Percentiles rank a stretch among this genome's conserved stretches.
Evolutionary conservation across 164 flowering plant species (phyloP).

Genomic region (Houttuynia cordata): DNA sequence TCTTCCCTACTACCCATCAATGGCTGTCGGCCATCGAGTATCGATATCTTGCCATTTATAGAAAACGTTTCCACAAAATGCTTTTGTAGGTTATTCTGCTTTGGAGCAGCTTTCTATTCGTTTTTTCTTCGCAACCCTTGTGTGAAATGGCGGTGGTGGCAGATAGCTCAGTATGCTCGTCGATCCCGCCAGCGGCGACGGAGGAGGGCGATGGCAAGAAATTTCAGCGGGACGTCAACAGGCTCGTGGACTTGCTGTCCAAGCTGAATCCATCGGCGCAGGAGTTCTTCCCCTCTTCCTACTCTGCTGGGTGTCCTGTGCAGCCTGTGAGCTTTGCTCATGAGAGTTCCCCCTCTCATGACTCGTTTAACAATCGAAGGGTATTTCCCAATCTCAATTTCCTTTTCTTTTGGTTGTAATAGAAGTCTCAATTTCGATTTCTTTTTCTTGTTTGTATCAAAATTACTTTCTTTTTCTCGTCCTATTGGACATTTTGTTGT

Average conservation of each 20-base stretch:
- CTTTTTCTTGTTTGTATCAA: not conserved
- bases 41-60: too few species aligned
- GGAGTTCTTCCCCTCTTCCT: conserved; percentile 63
- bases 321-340: conserved; percentile 17
- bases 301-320: conserved; percentile 7
- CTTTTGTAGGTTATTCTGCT: too few species aligned
- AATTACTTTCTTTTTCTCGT: not conserved
- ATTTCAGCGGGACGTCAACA: conserved; percentile 40
- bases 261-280: conserved; percentile 69
- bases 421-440: too few species aligned
- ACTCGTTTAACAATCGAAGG: conserved; percentile 24
- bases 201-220: conserved; percentile 16
- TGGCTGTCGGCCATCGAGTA: too few species aligned
- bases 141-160: conserved; percentile 25
- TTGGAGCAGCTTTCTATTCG: too few species aligned
- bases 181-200: conserved; percentile 12
- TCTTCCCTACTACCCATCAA: too few species aligned
- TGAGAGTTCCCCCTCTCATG: too few species aligned
- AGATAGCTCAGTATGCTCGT: conserved; percentile 12
- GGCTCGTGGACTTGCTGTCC: conserved; percentile 53
- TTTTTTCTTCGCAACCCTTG: too few species aligned
- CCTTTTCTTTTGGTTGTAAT: too few species aligned
- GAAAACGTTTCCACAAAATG: too few species aligned
- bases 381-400: conserved; percentile 2
- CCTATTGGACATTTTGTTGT: too few species aligned